These are phyloP conservation scores for Globisporangium mamillatum DNA, from an alignment of 352 stramenopile genomes.

Conservation along the genomic window DNA sequence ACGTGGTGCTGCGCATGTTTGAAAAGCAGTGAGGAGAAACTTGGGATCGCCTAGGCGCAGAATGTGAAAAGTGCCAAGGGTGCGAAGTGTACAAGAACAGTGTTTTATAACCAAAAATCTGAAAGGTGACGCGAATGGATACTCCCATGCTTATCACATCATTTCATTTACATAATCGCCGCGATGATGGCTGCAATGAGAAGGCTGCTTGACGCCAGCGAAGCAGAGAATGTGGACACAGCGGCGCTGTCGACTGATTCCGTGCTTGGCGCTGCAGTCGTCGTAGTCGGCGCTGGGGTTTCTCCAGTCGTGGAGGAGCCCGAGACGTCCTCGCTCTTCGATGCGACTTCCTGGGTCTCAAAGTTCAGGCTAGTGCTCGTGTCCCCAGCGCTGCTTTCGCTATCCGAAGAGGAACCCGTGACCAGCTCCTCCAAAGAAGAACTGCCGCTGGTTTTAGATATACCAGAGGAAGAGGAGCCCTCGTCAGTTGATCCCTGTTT, in stretches of 20 bases:
- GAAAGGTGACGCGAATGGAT: neutral
- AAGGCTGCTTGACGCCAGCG: neutral
- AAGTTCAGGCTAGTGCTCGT: constrained; percentile 7
- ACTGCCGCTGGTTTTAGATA: neutral
- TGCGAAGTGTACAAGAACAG: neutral
- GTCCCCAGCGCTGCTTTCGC: constrained; percentile 3
- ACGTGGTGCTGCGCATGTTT: constrained; percentile 14
- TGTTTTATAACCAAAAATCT: constrained; percentile 3
- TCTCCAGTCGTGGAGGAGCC: constrained; percentile 6
- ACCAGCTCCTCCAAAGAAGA: neutral
- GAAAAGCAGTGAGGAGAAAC: constrained; percentile 7
- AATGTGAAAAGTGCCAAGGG: neutral
- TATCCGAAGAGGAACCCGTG: neutral
- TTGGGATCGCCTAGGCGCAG: neutral
- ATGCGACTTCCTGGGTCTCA: constrained; percentile 11
- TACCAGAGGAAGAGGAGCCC: neutral
- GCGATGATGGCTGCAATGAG: neutral
- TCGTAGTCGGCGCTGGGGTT: neutral
- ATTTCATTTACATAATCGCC: neutral
- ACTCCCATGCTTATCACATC: neutral
- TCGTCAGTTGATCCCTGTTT: neutral
- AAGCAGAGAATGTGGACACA: neutral
- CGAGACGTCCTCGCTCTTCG: constrained; percentile 10
- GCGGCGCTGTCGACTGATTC: constrained; percentile 2
- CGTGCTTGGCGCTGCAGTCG: neutral